Percentiles rank a stretch among this genome's conserved stretches.
phyloP scores from a whole-genome alignment of 2,329 filamentous ascomycete species.

The Trichoderma brevicompactum region DNA sequence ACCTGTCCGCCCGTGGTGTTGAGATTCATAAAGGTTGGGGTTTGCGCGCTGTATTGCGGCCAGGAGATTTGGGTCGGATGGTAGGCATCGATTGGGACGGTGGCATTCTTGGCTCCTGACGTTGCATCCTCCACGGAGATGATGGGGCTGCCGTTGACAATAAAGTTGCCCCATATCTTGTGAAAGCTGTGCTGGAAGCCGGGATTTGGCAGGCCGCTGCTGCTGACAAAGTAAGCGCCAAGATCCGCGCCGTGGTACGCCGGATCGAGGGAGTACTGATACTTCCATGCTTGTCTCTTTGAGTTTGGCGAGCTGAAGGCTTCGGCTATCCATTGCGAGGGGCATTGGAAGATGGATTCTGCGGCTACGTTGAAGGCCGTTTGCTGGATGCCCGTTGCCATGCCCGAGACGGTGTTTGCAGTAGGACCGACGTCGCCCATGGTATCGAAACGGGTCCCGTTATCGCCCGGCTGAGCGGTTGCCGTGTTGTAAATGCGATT shows the following conservation, averaged over 20 bases:
- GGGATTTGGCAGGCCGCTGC: slow-evolving; percentile 35
- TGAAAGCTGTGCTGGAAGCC: slow-evolving; percentile 46
- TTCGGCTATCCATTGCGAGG: slow-evolving; percentile 59
- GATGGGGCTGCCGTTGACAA: slow-evolving; percentile 47
- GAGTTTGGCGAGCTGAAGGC: slow-evolving; percentile 45
- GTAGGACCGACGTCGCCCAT: slow-evolving; percentile 46
- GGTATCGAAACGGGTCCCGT: slow-evolving; percentile 44
- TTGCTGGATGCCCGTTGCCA: slow-evolving; percentile 59
- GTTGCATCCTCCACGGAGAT: slow-evolving; percentile 40
- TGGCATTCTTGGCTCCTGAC: slow-evolving; percentile 36
- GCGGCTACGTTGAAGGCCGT: slow-evolving; percentile 57
- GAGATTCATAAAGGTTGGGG: slow-evolving; percentile 48
- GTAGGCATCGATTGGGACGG: slow-evolving; percentile 38
- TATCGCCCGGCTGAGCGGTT: slow-evolving; percentile 33
- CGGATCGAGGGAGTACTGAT: slow-evolving; percentile 53
- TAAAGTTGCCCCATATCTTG: slow-evolving; percentile 53
- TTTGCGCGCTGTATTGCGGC: slow-evolving; percentile 41
- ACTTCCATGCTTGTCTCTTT: slow-evolving; percentile 48
- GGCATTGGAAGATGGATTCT: slow-evolving; percentile 60
- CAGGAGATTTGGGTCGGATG: slow-evolving; percentile 36
- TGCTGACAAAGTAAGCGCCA: slow-evolving; percentile 41
- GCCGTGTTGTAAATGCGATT: slow-evolving; percentile 39
- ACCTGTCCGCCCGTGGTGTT: slow-evolving; percentile 52
- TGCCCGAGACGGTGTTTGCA: slow-evolving; percentile 54
- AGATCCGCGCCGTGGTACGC: slow-evolving; percentile 48